Evolutionary conservation across 1,284 basidiomycete genomes (phyloP), one percentile per base, ranked within the genome.

Genomic region (Trichosporon coremiiforme): DNA sequence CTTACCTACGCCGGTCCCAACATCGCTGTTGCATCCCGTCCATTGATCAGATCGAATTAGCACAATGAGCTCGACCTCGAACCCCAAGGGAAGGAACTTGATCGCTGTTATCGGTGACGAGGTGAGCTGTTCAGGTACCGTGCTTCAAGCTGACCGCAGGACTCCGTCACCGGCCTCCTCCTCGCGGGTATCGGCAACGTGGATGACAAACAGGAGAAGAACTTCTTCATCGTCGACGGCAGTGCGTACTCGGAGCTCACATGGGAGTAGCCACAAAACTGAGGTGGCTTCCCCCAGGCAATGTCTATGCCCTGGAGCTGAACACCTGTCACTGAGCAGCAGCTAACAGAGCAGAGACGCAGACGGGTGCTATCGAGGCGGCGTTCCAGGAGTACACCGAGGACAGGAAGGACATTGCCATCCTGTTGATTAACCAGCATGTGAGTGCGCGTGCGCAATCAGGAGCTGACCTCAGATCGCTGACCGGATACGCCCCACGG

Each of bases 381-480:
- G 88, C 92, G 6, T 98, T 98, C 82, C 89, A 94, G 78, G 93
- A 95, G 73, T 97, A 91, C 84, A 97, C 93, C 1, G 89, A 93
- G 81, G 72, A 73, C 65, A 89, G 95, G 71, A 91, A 91, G 80
- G 95, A 98, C 78, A 91, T 98, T 73, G 95, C 95, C 45, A 97
- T 98, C 75, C 85, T 98, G 17, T 87, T 98, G 75, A 97, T 98
- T 79, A 98, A 98, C 86, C 95, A 98, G 82, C 94, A 98, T 86
- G 95, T 95, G 74, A 75, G 90, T 82, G 8, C 10, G 29, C 22
- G 1, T 2, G 17, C 22, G 17, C 6, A 2, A 2, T 33, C 4
- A 4, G 7, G 17, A 22, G 64, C 70, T 72, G 38, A 72, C 33
- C 20, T 13, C 76, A 97, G 95, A 87, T 98, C 76, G 95, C 95